A percentile compares a stretch with the other conserved stretches of the same genome.
phyloP scores from a whole-genome alignment of 2,329 filamentous ascomycete species.

The Penicillium sclerotiorum region DNA sequence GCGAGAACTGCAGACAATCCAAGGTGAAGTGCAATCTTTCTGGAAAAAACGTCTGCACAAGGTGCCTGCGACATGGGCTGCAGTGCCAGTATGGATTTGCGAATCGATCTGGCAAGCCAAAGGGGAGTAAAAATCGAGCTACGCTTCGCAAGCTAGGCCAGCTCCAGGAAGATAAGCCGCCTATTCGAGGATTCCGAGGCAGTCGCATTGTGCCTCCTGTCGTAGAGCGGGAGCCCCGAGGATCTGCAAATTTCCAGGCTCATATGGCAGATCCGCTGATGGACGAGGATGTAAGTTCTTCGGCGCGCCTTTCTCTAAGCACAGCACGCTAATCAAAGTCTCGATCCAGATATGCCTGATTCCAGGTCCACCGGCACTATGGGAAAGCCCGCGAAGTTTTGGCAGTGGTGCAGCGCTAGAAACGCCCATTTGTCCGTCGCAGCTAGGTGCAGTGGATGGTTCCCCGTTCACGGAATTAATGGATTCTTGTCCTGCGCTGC shows the following conservation, averaged over 20 bases:
- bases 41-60: constrained; percentile 39
- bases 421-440: constrained; percentile 21
- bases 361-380: constrained; percentile 22
- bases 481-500: constrained; percentile 19
- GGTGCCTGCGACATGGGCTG: constrained; percentile 41
- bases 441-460: constrained; percentile 14
- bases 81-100: constrained; percentile 42
- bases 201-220: constrained; percentile 17
- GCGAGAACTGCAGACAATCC: constrained; percentile 44
- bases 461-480: constrained; percentile 21
- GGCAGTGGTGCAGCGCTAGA: constrained; percentile 18
- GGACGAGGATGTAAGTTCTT: constrained; percentile 22
- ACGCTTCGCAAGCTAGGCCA: constrained; percentile 41
- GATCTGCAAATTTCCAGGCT: constrained; percentile 3
- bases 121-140: constrained; percentile 43
- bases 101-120: constrained; percentile 44
- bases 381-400: constrained; percentile 32
- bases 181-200: constrained; percentile 20
- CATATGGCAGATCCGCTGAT: constrained; percentile 16
- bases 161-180: constrained; percentile 34
- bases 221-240: constrained; percentile 14
- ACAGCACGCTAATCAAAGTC: neutral
- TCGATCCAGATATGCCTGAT: constrained; percentile 22
- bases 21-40: constrained; percentile 45
- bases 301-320: neutral